phyloP scores from a whole-genome alignment of 148 eudicot species.

The Salicornia ramosissima region DNA sequence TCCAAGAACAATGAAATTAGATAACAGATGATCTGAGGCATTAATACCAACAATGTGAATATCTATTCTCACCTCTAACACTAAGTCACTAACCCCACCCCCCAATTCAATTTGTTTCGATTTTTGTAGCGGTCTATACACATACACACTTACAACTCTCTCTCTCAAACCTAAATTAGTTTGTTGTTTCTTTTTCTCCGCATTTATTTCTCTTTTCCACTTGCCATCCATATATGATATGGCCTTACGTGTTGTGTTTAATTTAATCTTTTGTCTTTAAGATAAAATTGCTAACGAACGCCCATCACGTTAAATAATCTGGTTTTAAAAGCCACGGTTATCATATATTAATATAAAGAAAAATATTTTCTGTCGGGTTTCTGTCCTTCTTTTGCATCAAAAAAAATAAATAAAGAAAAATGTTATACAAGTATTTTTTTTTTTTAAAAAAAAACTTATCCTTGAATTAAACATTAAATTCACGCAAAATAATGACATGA shows the following conservation, averaged over 20 bases:
- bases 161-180: background rate
- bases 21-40: slow-evolving; percentile 2
- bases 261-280: background rate
- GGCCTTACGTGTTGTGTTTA: slow-evolving; percentile 23
- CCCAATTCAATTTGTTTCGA: slow-evolving; percentile 3
- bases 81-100: background rate
- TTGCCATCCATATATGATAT: slow-evolving; percentile 25
- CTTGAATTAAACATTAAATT: too few species aligned
- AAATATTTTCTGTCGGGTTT: too few species aligned
- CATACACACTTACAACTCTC: background rate
- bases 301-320: too few species aligned
- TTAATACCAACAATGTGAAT: slow-evolving; percentile 11
- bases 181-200: background rate
- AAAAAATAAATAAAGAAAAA: too few species aligned
- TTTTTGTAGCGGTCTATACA: slow-evolving; percentile 5
- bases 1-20: background rate
- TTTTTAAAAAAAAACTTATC: too few species aligned
- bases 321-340: too few species aligned
- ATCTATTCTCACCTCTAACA: too few species aligned
- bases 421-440: too few species aligned
- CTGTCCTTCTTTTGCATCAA: too few species aligned
- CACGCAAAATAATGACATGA: too few species aligned
- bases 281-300: too few species aligned
- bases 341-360: too few species aligned
- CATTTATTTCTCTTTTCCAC: slow-evolving; percentile 22